Conservation (phyloP, 805 yeast species). For the Candida sithepensis region DNA sequence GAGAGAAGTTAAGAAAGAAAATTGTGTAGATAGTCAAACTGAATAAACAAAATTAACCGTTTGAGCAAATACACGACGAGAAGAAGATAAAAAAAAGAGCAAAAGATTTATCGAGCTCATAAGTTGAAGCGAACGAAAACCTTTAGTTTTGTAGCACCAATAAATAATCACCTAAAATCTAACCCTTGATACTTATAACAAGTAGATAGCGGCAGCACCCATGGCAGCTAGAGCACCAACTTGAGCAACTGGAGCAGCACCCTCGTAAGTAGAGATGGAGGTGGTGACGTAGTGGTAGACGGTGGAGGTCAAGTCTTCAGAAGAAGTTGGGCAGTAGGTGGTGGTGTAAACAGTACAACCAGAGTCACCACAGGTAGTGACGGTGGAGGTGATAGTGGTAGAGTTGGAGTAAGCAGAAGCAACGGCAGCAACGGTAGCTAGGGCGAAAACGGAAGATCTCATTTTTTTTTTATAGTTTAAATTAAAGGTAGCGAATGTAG, state of each 20-base stretch:
- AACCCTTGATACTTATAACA: constrained; percentile 12
- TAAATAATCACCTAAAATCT: no score
- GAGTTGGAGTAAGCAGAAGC: constrained; percentile 10
- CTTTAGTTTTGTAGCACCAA: no score
- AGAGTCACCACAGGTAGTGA: constrained; percentile 14
- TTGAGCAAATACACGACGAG: no score
- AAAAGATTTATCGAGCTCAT: no score
- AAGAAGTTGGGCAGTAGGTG: constrained; percentile 9
- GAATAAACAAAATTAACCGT: no score
- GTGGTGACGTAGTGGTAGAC: neutral
- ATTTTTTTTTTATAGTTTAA: constrained; percentile 5
- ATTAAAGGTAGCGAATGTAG: constrained; percentile 3
- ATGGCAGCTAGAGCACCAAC: constrained; percentile 25
- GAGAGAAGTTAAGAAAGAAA: no score
- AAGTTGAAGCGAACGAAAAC: no score
- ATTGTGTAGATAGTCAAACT: no score
- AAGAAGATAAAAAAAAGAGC: no score
- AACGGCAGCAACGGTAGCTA: constrained; percentile 12
- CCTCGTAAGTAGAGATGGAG: constrained; percentile 26
- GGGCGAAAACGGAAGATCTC: constrained; percentile 15
- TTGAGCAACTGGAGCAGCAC: constrained; percentile 27
- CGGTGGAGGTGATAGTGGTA: constrained; percentile 16
- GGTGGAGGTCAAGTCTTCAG: neutral
- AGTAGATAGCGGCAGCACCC: constrained; percentile 27
- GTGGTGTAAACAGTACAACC: constrained; percentile 16